These are phyloP conservation scores for Didymella pomorum DNA, from an alignment of 2,329 filamentous ascomycete genomes.

Conservation along the genomic window DNA sequence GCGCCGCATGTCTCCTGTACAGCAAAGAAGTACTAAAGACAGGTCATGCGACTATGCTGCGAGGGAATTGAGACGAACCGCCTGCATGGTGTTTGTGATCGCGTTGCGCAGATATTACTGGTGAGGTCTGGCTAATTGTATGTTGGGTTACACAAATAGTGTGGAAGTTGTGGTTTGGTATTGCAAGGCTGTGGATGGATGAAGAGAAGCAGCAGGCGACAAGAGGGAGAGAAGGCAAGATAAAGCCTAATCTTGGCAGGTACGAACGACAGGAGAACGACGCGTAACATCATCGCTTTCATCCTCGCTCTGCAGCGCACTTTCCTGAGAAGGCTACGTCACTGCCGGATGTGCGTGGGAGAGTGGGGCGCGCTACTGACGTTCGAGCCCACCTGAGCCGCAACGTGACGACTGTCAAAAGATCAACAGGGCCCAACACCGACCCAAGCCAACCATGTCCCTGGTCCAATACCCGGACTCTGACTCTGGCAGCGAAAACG, in stretches of 20 bases:
- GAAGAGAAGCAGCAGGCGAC: slow-evolving; percentile 24
- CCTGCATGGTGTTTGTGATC: slow-evolving; percentile 15
- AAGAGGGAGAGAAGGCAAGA: slow-evolving; percentile 25
- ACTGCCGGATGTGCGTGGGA: slow-evolving; percentile 36
- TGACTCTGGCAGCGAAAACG: slow-evolving; percentile 57
- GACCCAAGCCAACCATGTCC: slow-evolving; percentile 38
- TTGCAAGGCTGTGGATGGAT: slow-evolving; percentile 11
- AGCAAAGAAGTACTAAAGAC: neutral
- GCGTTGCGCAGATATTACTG: slow-evolving; percentile 7
- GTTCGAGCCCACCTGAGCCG: slow-evolving; percentile 13
- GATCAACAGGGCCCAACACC: slow-evolving; percentile 25
- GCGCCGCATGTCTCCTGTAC: too few species aligned
- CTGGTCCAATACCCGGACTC: slow-evolving; percentile 61
- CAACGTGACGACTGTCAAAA: slow-evolving; percentile 30
- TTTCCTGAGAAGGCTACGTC: slow-evolving; percentile 36
- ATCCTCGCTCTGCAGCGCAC: slow-evolving; percentile 30
- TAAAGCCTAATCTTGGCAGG: slow-evolving; percentile 45
- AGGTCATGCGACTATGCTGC: slow-evolving; percentile 1
- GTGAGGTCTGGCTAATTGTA: neutral
- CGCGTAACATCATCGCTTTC: slow-evolving; percentile 41
- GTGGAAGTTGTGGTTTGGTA: slow-evolving; percentile 9
- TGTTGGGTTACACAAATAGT: slow-evolving; percentile 16
- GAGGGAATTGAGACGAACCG: slow-evolving; percentile 13
- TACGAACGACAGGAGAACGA: slow-evolving; percentile 33
- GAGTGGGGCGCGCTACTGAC: slow-evolving; percentile 24